Percentiles rank a stretch among this genome's conserved stretches.
phyloP scores from a whole-genome alignment of 352 stramenopile species.

The Globisporangium barbulae region DNA sequence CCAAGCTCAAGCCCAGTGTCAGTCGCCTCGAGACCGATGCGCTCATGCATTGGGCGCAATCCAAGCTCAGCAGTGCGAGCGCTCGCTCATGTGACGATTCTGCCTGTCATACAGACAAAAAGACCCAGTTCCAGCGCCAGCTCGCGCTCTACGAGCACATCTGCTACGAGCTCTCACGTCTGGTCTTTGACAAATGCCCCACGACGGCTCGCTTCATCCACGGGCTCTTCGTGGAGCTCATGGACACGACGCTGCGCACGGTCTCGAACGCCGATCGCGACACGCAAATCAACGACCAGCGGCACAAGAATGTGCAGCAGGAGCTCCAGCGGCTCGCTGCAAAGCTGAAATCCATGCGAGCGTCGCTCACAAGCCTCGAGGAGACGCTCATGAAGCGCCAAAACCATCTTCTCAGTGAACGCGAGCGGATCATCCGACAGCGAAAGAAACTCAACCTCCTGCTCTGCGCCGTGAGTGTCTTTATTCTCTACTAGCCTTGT shows the following conservation, averaged over 20 bases:
- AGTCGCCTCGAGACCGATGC: slow-evolving; percentile 26
- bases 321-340: slow-evolving; percentile 30
- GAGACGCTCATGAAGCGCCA: slow-evolving; percentile 35
- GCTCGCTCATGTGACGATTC: neutral
- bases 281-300: slow-evolving; percentile 33
- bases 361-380: slow-evolving; percentile 27
- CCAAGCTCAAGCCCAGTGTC: slow-evolving; percentile 28
- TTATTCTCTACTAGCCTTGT: neutral
- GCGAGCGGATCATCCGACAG: slow-evolving; percentile 45
- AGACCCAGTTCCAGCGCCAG: slow-evolving; percentile 18
- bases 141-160: slow-evolving; percentile 33
- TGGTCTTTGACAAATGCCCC: slow-evolving; percentile 61
- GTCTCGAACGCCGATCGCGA: slow-evolving; percentile 35
- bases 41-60: slow-evolving; percentile 30
- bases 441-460: slow-evolving; percentile 49
- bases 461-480: slow-evolving; percentile 28
- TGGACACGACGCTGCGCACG: slow-evolving; percentile 23
- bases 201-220: slow-evolving; percentile 50
- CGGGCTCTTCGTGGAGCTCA: slow-evolving; percentile 39
- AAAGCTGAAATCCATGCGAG: slow-evolving; percentile 21
- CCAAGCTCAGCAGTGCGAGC: slow-evolving; percentile 11
- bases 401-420: slow-evolving; percentile 32
- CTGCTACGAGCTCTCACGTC: slow-evolving; percentile 39
- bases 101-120: neutral
- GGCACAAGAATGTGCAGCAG: slow-evolving; percentile 36